Conservation (phyloP, 352 stramenopile species). For the Peronospora farinosa region DNA sequence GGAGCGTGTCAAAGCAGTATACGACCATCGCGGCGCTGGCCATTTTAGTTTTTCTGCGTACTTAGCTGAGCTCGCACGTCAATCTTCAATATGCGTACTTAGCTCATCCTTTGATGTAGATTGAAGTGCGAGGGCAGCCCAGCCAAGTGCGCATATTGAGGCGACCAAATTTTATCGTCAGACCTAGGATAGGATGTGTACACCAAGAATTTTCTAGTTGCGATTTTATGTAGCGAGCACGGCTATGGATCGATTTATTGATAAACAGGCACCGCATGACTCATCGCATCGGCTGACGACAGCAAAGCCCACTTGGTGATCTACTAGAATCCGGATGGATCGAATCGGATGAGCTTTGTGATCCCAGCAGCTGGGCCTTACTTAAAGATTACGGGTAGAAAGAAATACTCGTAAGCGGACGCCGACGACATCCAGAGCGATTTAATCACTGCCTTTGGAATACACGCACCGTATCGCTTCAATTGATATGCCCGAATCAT, state of each 20-base stretch:
- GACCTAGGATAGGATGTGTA: no score
- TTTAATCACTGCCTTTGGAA: slow-evolving; percentile 16
- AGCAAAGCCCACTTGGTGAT: slow-evolving; percentile 17
- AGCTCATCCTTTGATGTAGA: no score
- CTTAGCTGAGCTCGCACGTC: no score
- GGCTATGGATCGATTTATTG: no score
- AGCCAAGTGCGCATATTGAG: background rate
- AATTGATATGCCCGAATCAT: slow-evolving; percentile 2
- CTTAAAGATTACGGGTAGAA: slow-evolving; percentile 1
- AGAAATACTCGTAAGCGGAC: background rate
- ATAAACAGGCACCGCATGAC: slow-evolving; percentile 7
- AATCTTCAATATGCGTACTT: no score
- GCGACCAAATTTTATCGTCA: no score
- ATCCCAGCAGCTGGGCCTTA: slow-evolving; percentile 14
- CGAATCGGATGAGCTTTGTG: background rate
- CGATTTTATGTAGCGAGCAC: no score
- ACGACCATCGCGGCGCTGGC: slow-evolving; percentile 75
- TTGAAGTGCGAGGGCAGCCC: no score
- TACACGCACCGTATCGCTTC: slow-evolving; percentile 15
- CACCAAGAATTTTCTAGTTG: no score
- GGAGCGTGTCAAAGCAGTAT: slow-evolving; percentile 81
- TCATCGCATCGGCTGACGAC: slow-evolving; percentile 1
- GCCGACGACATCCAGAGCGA: background rate
- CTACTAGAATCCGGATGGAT: background rate
- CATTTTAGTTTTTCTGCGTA: slow-evolving; percentile 45